phyloP scores from a whole-genome alignment of 352 stramenopile species.

The Globisporangium cylindrosporum region DNA sequence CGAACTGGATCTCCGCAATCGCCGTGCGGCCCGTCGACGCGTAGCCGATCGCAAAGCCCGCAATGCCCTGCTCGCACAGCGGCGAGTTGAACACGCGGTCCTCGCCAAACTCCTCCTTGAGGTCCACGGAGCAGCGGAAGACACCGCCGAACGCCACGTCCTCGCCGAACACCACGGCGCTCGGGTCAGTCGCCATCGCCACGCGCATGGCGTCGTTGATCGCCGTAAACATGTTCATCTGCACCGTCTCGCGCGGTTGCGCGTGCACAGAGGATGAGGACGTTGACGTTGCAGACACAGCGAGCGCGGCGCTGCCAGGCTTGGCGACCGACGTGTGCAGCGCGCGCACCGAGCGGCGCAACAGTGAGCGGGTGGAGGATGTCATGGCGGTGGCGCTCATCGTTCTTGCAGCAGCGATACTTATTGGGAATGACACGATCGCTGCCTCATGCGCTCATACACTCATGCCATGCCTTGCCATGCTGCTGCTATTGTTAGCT shows the following conservation, averaged over 20 bases:
- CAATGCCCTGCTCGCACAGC: constrained; percentile 93
- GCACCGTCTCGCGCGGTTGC: constrained; percentile 38
- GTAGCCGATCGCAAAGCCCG: constrained; percentile 97
- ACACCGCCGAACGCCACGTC: constrained; percentile 98
- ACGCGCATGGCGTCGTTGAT: constrained; percentile 92
- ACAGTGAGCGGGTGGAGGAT: constrained; percentile 3
- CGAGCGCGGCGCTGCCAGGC: constrained; percentile 1
- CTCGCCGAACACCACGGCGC: constrained; percentile 95
- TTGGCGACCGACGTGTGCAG: constrained; percentile 10
- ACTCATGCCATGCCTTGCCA: too few species aligned
- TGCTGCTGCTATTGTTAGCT: too few species aligned
- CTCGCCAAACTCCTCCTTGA: constrained; percentile 92
- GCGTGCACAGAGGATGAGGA: background rate
- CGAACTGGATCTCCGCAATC: constrained; percentile 98
- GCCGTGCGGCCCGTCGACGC: constrained; percentile 93
- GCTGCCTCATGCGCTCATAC: background rate
- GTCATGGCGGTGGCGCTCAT: constrained; percentile 12
- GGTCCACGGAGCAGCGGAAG: constrained; percentile 95
- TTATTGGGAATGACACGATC: background rate
- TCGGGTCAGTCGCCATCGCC: constrained; percentile 87
- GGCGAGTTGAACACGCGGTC: constrained; percentile 97
- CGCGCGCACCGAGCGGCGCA: constrained; percentile 12
- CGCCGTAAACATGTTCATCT: constrained; percentile 88
- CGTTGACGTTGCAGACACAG: constrained; percentile 13
- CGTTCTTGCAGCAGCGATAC: background rate